Evolutionary conservation across 371 early-diverging fungal genomes (phyloP), one percentile per base, ranked within the genome.

Genomic region (Mortierella sp.): DNA sequence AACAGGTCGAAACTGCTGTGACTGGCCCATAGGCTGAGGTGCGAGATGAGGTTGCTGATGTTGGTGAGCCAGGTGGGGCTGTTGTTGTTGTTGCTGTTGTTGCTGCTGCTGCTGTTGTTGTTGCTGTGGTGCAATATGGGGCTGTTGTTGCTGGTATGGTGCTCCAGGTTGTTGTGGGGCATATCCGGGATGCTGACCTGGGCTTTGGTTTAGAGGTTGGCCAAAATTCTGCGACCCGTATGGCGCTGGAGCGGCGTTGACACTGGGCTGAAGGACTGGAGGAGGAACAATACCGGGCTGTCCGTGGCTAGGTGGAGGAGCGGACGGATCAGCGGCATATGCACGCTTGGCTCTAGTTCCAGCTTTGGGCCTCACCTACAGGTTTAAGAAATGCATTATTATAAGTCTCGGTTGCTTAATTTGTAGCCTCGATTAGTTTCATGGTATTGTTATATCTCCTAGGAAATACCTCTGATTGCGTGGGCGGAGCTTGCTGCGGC

Each of bases 261-360:
- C 62, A 20, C 73, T 72, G 1, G 72, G 72, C 66, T 71, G 75
- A 26, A 70, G 75, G 35, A 52, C 30, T 55, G 55, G 40, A 18
- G 80, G 75, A 16, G 80, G 75, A 60, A 68, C 62, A 8, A 55
- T 64, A 10, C 72, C 64, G 16, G 58, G 40, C 26, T 59, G 66
- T 40, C 75, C 72, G 57, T 68, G 75, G 14, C 57, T 24, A 49
- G 73, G 63, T 24, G 70, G 28, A 58, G 71, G 54, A 1, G 70
- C 66, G 9, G 66, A 66, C 5, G 66, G 66, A 45, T 66, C 66
- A 30, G 55, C 11, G 3, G 55, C 75, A 60, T 64, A 75, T 16
- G 69, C 75, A 14, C 75, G 75, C 47, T 75, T 75, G n/a, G 75
- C 69, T 55, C 75, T 68, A 59, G 77, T 68, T 49, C 72, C 77